A percentile compares a stretch with the other conserved stretches of the same genome.
Conservation (phyloP, 2,329 filamentous ascomycete species). For the Colletotrichum gigasporum region DNA sequence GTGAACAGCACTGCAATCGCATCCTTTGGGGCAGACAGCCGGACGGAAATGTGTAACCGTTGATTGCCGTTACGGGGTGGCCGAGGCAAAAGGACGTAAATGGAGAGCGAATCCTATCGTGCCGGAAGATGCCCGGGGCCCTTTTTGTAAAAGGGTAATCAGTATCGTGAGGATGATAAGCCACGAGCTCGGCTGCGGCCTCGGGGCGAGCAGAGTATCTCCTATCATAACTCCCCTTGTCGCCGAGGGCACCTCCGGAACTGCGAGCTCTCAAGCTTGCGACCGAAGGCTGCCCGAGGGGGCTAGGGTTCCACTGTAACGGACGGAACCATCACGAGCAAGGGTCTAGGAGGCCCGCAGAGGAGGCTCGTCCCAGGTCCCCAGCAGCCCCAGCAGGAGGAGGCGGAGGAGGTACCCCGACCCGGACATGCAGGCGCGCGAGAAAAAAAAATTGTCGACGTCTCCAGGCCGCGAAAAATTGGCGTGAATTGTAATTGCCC, state of each 20-base stretch:
- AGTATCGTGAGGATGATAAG: background rate
- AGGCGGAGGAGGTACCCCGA: constrained; percentile 7
- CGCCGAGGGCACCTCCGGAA: constrained; percentile 28
- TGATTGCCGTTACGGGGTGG: background rate
- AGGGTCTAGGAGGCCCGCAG: background rate
- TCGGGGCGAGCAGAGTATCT: constrained; percentile 18
- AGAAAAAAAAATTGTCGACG: background rate
- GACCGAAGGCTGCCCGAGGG: constrained; percentile 29
- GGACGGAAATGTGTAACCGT: background rate
- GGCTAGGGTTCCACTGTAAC: background rate
- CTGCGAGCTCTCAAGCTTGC: constrained; percentile 28
- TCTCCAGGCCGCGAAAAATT: constrained; percentile 21
- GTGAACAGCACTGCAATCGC: no score
- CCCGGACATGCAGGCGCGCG: background rate
- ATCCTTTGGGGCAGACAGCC: background rate
- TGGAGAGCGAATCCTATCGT: background rate
- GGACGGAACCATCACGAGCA: constrained; percentile 16
- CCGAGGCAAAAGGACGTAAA: background rate
- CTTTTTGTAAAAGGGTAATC: constrained; percentile 1
- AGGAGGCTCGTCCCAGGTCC: background rate
- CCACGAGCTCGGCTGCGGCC: constrained; percentile 7
- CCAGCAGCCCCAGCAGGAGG: background rate
- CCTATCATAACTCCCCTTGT: constrained; percentile 29
- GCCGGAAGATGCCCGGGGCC: background rate
- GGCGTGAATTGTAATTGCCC: constrained; percentile 22